These are phyloP conservation scores for Marsdenia floribunda DNA, from an alignment of 257 asterid species.

Conservation along the genomic window DNA sequence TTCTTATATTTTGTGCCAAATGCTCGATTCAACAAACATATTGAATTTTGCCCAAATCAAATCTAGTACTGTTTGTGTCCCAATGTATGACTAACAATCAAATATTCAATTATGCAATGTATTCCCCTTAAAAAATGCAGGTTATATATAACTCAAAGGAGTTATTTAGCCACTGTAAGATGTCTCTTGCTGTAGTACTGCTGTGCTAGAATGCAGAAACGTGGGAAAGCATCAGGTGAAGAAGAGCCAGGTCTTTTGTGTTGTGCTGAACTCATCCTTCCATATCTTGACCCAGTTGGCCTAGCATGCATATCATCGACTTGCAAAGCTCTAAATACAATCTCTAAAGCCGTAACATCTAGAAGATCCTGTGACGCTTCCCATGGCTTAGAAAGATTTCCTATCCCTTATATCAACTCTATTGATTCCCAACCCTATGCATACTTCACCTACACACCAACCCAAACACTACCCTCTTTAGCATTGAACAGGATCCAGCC, in stretches of 20 bases:
- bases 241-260: constrained; percentile 27
- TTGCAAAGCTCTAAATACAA: constrained; percentile 41
- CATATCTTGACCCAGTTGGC: constrained; percentile 53
- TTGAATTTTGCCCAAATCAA: neutral
- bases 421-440: constrained; percentile 46
- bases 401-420: constrained; percentile 54
- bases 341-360: constrained; percentile 43
- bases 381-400: constrained; percentile 52
- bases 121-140: neutral
- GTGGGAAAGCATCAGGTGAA: constrained; percentile 3
- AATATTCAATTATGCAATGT: neutral
- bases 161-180: neutral
- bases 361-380: constrained; percentile 64
- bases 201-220: constrained; percentile 8
- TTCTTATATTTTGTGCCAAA: neutral
- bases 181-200: neutral
- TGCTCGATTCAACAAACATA: neutral
- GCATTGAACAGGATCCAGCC: constrained; percentile 27
- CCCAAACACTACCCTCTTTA: constrained; percentile 32
- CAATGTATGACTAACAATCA: neutral
- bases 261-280: constrained; percentile 53
- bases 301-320: constrained; percentile 56
- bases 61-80: neutral
- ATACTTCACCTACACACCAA: constrained; percentile 60
- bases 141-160: neutral